Base-by-base conservation (phyloP, 352 stramenopile genomes). In the Phytophthora aleatoria region DNA sequence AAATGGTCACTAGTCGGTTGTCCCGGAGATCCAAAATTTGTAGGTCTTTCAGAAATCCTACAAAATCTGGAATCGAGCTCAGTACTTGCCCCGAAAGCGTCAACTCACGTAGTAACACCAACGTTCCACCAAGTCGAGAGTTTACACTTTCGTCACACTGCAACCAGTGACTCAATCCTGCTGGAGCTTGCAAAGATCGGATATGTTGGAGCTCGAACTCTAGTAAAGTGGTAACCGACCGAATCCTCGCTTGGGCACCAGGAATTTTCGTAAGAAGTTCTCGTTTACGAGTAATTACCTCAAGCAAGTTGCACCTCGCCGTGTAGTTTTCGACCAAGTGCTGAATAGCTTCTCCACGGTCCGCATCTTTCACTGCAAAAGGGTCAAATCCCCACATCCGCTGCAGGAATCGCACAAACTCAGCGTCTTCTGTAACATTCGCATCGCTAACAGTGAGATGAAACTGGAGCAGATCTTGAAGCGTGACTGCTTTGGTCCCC, bases 341-440 rank as follows among this genome's bases (percentile, higher is more conserved):
- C 39, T 56, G 51, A 1, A 55, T 75, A 24, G 30, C 74, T 64
- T 57, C 64, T 59, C 20, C 76, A 54, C 41, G 65, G 31, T 49
- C 79, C 43, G 44, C 74, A 72, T 70, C 61, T 36, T 55, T 70
- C 30, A 74, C 50, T 1, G 39, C 50, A 11, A 63, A 58, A 3
- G 67, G 59, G 13, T 89, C 67, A 56, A 91, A 83, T 4, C 64
- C 57, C 83, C 81, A 92, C 54, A 87, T 63, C 1, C 80, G 80
- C 74, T 89, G 72, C 7, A 93, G 53, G 49, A 79, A 89, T 8
- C 67, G 61, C 3, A 88, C 66, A 43, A 90, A 92, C 45, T 87
- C 77, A 1, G 79, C 82, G 27, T 92, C 84, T 61, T 90, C 78
- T 0, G 64, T 43, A 4, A 49, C 51, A 47, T 74, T 84, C 13